Evolutionary conservation across 2,329 filamentous ascomycete species (phyloP).

Genomic region (Colletotrichum siamense): DNA sequence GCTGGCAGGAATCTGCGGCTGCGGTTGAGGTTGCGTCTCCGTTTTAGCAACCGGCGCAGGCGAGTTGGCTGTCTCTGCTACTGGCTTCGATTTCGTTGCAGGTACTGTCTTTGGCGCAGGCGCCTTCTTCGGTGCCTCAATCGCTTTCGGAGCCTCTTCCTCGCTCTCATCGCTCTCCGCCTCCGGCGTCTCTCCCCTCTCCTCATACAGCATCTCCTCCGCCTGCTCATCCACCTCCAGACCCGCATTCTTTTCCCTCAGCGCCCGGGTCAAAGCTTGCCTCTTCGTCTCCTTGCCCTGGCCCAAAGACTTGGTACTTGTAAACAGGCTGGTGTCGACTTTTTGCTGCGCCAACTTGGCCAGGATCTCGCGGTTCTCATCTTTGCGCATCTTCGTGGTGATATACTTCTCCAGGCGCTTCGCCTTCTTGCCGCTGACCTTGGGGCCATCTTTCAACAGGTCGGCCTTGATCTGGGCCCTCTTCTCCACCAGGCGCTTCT

Average conservation of each 20-base stretch:
- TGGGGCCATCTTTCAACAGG: conserved; percentile 54
- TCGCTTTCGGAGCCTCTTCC: conserved; percentile 24
- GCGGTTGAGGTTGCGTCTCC: neutral
- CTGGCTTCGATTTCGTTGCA: conserved; percentile 7
- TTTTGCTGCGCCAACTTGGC: conserved; percentile 81
- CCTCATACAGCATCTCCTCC: conserved; percentile 59
- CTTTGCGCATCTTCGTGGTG: conserved; percentile 92
- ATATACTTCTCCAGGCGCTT: conserved; percentile 74
- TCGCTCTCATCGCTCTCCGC: conserved; percentile 35
- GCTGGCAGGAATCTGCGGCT: neutral
- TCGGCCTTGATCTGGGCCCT: conserved; percentile 62
- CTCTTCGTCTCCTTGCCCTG: conserved; percentile 74
- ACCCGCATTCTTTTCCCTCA: conserved; percentile 70
- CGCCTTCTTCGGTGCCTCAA: neutral
- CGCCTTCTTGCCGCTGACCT: conserved; percentile 69
- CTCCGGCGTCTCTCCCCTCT: conserved; percentile 31
- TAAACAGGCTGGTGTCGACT: conserved; percentile 81
- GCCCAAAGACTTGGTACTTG: conserved; percentile 80
- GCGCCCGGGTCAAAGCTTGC: conserved; percentile 67
- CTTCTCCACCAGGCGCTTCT: conserved; percentile 57
- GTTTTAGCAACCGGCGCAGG: neutral
- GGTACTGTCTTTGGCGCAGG: neutral
- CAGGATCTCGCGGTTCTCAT: conserved; percentile 85
- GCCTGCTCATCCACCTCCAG: conserved; percentile 59
- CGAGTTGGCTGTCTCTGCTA: neutral